Base-by-base conservation (phyloP, 768 basidiomycete genomes). In the Naganishia friedmannii region DNA sequence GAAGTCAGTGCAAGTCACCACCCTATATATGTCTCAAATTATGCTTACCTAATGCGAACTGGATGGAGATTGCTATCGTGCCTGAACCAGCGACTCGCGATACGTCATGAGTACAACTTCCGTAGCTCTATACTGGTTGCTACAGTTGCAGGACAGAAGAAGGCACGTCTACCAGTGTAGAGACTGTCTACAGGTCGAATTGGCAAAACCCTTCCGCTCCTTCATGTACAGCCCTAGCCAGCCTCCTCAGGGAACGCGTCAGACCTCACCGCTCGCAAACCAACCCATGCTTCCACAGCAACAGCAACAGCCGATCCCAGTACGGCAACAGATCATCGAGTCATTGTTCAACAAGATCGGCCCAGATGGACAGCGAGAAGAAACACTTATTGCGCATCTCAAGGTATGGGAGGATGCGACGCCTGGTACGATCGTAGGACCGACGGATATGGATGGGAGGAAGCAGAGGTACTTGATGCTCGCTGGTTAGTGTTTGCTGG, bases 381-480 rank as follows among this genome's bases (percentile, higher is more conserved):
- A 96, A 80, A 85, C 85, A 23, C 94, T 96, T 79, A 87, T 94
- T 69, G 85, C 88, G 46, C 93, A 94, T 82, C 75, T 95, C 80
- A 96, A 94, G 84, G 92, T 97, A 32, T 92, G 89, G 88, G 95
- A 98, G 82, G 92, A 95, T 63, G 42, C 37, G 74, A 85, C 86
- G 54, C 85, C 85, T 9, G 76, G 83, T 51, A 90, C 90, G 69
- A 86, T 86, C 12, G 87, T 86, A 15, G 88, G 66, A 0, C 68
- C 72, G 19, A 70, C 51, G 17, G 70, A 70, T 39, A 77, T 66
- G 1, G 72, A 68, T 8, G 73, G 86, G 26, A 85, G 83, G 78
- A 98, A 98, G 81, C 89, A 92, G 48, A 86, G 95, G 73, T 98
- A 92, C 81, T 90, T 98, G 70, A 84, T 97, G 70, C 83, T 98